A percentile compares a stretch with the other conserved stretches of the same genome.
These are phyloP conservation scores for Cystobasidium tubakii DNA, from an alignment of 768 basidiomycete species.

Conservation along the genomic window DNA sequence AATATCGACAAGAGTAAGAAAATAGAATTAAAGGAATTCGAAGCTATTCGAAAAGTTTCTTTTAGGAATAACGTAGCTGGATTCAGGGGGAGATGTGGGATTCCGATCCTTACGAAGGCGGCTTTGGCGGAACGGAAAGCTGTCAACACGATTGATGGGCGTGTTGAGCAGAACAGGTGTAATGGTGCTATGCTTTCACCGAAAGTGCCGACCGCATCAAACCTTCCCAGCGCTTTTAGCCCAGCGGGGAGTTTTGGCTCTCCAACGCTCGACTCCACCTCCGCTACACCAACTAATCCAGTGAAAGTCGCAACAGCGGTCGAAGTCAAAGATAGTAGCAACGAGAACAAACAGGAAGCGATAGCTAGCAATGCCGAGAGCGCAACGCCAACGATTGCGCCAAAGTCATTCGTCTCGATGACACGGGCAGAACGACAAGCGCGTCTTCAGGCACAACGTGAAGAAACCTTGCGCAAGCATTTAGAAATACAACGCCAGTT, in stretches of 20 bases:
- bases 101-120: neutral
- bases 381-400: neutral
- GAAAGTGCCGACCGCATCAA: neutral
- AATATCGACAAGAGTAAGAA: neutral
- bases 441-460: slow-evolving; percentile 6
- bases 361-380: neutral
- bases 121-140: neutral
- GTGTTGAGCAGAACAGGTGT: neutral
- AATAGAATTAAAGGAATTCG: neutral
- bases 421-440: slow-evolving; percentile 16
- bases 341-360: neutral
- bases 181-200: neutral
- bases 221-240: too few species aligned
- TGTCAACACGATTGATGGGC: too few species aligned
- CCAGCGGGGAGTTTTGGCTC: too few species aligned
- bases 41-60: slow-evolving; percentile 5
- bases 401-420: slow-evolving; percentile 2
- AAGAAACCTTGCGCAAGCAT: neutral
- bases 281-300: too few species aligned
- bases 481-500: neutral
- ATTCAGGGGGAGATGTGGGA: slow-evolving; percentile 23
- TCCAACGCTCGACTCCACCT: neutral
- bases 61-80: slow-evolving; percentile 23
- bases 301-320: too few species aligned
- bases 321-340: neutral